phyloP scores from a whole-genome alignment of 139 green algal species.

The Closterium sp. region DNA sequence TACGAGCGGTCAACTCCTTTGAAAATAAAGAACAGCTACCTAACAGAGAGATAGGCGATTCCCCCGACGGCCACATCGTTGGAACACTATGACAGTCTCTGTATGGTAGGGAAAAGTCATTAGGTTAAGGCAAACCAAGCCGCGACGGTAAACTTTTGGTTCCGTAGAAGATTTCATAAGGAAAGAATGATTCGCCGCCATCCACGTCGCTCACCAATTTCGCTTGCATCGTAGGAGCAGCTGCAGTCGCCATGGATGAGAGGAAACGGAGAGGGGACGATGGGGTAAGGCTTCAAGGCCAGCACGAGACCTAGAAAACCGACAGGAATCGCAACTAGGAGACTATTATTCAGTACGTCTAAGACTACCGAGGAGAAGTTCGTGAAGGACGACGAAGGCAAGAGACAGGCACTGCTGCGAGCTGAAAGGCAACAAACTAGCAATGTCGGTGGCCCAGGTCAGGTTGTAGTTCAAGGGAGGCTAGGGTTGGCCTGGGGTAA shows the following conservation, averaged over 20 bases:
- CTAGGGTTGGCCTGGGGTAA: background rate
- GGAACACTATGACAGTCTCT: no score
- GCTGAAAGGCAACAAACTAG: background rate
- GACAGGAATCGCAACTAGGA: no score
- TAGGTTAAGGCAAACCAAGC: no score
- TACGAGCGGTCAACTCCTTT: no score
- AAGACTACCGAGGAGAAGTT: background rate
- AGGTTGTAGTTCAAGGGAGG: background rate
- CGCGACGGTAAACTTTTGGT: background rate
- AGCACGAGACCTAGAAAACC: no score
- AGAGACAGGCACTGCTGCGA: background rate
- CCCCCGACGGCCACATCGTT: background rate
- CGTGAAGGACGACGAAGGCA: background rate
- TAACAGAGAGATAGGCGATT: no score
- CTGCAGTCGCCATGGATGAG: background rate
- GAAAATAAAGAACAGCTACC: no score
- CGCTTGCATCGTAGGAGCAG: background rate
- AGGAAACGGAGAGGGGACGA: background rate
- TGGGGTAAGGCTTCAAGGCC: no score
- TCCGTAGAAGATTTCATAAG: background rate
- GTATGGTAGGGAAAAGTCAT: background rate
- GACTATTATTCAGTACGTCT: background rate
- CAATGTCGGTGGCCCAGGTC: background rate
- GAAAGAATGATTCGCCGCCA: background rate
- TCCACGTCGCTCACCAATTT: background rate